phyloP scores from a whole-genome alignment of 2,329 filamentous ascomycete genomes.

The Nigrospora sphaerica region DNA sequence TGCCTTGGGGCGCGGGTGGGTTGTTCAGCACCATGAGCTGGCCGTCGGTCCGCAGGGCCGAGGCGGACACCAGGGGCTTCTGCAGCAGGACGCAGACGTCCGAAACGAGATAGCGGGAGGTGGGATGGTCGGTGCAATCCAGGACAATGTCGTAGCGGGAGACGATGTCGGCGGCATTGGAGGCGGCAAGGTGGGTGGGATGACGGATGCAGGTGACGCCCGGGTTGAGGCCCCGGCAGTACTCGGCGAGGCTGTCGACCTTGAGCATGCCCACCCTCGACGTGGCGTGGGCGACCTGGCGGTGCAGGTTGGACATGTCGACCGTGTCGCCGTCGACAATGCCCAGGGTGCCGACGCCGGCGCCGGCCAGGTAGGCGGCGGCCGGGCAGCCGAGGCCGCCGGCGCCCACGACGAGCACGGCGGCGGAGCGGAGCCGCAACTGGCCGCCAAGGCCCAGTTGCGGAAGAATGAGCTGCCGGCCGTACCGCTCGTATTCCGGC shows the following conservation, averaged over 20 bases:
- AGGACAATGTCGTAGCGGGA: slow-evolving; percentile 73
- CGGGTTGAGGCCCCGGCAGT: slow-evolving; percentile 59
- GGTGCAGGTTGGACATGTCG: slow-evolving; percentile 84
- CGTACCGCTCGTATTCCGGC: slow-evolving; percentile 81
- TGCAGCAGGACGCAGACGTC: slow-evolving; percentile 76
- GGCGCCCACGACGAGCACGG: slow-evolving; percentile 75
- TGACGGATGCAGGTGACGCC: slow-evolving; percentile 58
- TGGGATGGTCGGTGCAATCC: slow-evolving; percentile 92
- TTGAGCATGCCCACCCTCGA: slow-evolving; percentile 67
- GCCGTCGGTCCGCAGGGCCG: slow-evolving; percentile 80
- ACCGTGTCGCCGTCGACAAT: slow-evolving; percentile 84
- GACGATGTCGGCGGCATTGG: slow-evolving; percentile 62
- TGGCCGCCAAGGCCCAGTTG: slow-evolving; percentile 76
- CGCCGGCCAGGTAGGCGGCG: slow-evolving; percentile 84
- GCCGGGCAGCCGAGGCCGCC: slow-evolving; percentile 90
- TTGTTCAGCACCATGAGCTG: slow-evolving; percentile 86
- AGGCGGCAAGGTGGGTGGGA: slow-evolving; percentile 56
- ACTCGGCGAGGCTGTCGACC: slow-evolving; percentile 66
- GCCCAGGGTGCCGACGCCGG: slow-evolving; percentile 77
- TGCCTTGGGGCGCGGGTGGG: slow-evolving; percentile 56
- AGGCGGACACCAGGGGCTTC: slow-evolving; percentile 81
- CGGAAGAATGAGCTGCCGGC: slow-evolving; percentile 83
- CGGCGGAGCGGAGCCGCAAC: slow-evolving; percentile 60
- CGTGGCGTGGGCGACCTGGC: slow-evolving; percentile 77
- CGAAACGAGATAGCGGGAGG: slow-evolving; percentile 85